Evolutionary conservation across 1,284 basidiomycete genomes (phyloP), one percentile per base, ranked within the genome.

Genomic region (Rhodofomes roseus): DNA sequence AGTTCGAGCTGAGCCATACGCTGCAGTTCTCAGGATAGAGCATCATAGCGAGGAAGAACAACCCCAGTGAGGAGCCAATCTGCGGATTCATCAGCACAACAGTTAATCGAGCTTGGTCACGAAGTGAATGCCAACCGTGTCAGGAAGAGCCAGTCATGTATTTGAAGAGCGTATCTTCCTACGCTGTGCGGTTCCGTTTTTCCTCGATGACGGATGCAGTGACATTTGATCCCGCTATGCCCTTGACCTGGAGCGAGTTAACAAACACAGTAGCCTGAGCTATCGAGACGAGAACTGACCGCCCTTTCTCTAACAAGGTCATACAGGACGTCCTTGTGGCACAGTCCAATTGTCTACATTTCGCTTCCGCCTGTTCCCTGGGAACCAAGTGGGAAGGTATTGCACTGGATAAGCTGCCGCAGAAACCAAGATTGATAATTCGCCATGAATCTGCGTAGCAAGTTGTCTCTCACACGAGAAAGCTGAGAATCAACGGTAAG

Each of bases 31-130:
- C 66, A 8, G 70, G 73, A 43, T 69, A 58, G 12, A 66, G 62
- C 5, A 67, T 57, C 68, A 72, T 66, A 2, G 66, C 67, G n/a
- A 72, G 55, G 50, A 73, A 59, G 44, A 71, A 70, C 9, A 58
- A 46, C 14, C 48, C 53, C 3, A 56, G 22, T 14, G 54, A 39
- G 1, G 58, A 55, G 2, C 46, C 40, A 14, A 41, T 59, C 58
- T 55, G n/a, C 18, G n/a, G 16, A 3, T 7, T 5, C n/a, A 20
- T 41, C n/a, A 37, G 53, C 14, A 31, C n/a, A n/a, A n/a, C n/a
- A n/a, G n/a, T n/a, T n/a, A n/a, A n/a, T n/a, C n/a, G n/a, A n/a
- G n/a, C n/a, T n/a, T n/a, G n/a, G n/a, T n/a, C n/a, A n/a, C n/a
- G n/a, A n/a, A n/a, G n/a, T n/a, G n/a, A n/a, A n/a, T n/a, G n/a